Percentiles rank a stretch among this genome's conserved stretches.
phyloP scores from a whole-genome alignment of 2,329 filamentous ascomycete genomes.

The Clarireedia homoeocarpa region DNA sequence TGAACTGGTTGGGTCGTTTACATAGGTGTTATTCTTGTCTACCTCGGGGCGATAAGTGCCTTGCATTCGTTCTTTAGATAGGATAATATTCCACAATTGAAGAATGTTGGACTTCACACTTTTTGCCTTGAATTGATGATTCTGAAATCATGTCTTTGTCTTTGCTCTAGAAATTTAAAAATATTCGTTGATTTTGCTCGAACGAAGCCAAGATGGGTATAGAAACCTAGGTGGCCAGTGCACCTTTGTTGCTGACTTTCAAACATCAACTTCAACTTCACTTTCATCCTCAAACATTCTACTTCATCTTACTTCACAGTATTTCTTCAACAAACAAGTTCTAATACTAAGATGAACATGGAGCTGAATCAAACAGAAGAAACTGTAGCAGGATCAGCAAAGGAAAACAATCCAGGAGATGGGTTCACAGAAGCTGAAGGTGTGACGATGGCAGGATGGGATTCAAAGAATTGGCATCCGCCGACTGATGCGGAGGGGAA shows the following conservation, averaged over 20 bases:
- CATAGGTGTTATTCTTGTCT: conserved; percentile 12
- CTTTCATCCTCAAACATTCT: not conserved
- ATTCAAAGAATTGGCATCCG: conserved; percentile 34
- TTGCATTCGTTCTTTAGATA: conserved; percentile 28
- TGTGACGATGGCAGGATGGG: conserved; percentile 32
- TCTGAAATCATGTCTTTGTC: not conserved
- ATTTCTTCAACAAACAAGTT: conserved; percentile 18
- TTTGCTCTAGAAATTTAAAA: too few species aligned
- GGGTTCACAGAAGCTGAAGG: conserved; percentile 46
- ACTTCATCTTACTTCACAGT: not conserved
- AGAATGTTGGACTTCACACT: not conserved
- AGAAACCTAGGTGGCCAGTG: not conserved
- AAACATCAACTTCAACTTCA: not conserved
- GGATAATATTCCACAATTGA: conserved; percentile 1
- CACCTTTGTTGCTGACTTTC: too few species aligned
- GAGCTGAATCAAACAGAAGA: not conserved
- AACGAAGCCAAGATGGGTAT: not conserved
- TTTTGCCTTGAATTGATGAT: not conserved
- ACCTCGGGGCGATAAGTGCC: conserved; percentile 26
- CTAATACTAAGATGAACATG: conserved; percentile 23
- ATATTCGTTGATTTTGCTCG: too few species aligned
- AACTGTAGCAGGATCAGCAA: not conserved
- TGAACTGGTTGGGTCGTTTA: conserved; percentile 1
- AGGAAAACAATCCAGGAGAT: conserved; percentile 32
- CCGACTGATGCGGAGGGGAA: conserved; percentile 34